These are phyloP conservation scores for Amanita thiersii DNA, from an alignment of 768 basidiomycete genomes.

Conservation along the genomic window DNA sequence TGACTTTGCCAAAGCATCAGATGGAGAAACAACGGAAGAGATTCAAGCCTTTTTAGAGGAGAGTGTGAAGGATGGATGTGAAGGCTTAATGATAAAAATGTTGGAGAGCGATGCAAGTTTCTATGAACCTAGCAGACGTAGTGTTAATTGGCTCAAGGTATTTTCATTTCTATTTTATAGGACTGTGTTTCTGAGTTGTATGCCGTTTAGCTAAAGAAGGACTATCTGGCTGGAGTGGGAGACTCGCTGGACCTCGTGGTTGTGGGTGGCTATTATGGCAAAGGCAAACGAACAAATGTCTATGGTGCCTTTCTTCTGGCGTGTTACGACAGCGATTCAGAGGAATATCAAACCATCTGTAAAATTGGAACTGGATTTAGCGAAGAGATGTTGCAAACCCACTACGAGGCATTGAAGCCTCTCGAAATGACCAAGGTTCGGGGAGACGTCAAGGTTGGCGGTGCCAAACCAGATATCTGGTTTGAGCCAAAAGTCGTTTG, in stretches of 20 bases:
- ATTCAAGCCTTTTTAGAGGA: slow-evolving; percentile 94
- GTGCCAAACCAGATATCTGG: slow-evolving; percentile 95
- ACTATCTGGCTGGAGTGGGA: slow-evolving; percentile 92
- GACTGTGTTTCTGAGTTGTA: slow-evolving; percentile 1
- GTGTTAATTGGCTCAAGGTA: slow-evolving; percentile 98
- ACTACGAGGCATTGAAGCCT: slow-evolving; percentile 76
- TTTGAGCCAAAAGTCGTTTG: slow-evolving; percentile 97
- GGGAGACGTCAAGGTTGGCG: slow-evolving; percentile 82
- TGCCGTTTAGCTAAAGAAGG: slow-evolving; percentile 81
- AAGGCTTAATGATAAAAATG: slow-evolving; percentile 99
- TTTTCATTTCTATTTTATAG: background rate
- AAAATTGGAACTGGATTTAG: slow-evolving; percentile 99
- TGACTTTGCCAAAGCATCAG: slow-evolving; percentile 85
- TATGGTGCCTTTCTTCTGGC: slow-evolving; percentile 98
- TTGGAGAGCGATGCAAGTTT: slow-evolving; percentile 84
- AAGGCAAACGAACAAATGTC: slow-evolving; percentile 94
- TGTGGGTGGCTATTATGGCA: slow-evolving; percentile 96
- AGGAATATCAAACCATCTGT: slow-evolving; percentile 95
- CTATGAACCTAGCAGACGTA: slow-evolving; percentile 92
- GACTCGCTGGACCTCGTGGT: slow-evolving; percentile 97
- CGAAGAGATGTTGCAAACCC: slow-evolving; percentile 78
- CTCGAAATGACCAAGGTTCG: slow-evolving; percentile 63
- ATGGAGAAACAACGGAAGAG: slow-evolving; percentile 84
- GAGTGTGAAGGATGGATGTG: slow-evolving; percentile 96
- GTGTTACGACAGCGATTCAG: slow-evolving; percentile 90